A percentile compares a stretch with the other conserved stretches of the same genome.
Evolutionary conservation across 1,284 basidiomycete genomes (phyloP).

Genomic region (Sporisorium iseilematis-ciliati): DNA sequence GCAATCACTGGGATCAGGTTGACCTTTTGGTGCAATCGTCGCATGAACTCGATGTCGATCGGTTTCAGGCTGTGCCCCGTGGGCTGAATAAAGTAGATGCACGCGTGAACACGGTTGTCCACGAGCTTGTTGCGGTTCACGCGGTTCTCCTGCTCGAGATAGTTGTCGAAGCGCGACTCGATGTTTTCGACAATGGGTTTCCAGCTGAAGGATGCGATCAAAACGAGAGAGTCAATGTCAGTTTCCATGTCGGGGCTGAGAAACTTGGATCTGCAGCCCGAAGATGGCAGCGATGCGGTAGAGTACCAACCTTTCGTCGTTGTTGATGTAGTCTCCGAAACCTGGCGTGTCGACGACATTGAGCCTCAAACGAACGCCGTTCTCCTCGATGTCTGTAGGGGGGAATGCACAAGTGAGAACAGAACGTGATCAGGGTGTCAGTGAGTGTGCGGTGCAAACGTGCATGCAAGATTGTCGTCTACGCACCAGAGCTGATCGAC

Average conservation of each 20-base stretch:
- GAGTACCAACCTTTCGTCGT: slow-evolving; percentile 59
- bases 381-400: slow-evolving; percentile 66
- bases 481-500: slow-evolving; percentile 67
- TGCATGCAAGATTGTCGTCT: background rate
- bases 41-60: slow-evolving; percentile 69
- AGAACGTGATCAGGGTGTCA: background rate
- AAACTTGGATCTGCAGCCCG: background rate
- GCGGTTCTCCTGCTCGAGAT: slow-evolving; percentile 69
- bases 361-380: slow-evolving; percentile 67
- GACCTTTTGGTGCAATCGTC: slow-evolving; percentile 67
- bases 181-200: slow-evolving; percentile 69
- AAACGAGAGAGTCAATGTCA: background rate
- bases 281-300: background rate
- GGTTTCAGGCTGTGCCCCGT: slow-evolving; percentile 67
- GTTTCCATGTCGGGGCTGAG: background rate
- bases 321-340: slow-evolving; percentile 69
- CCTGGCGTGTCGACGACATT: slow-evolving; percentile 69
- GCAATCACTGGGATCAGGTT: slow-evolving; percentile 69
- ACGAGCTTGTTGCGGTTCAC: slow-evolving; percentile 67
- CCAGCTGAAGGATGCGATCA: slow-evolving; percentile 49
- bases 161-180: slow-evolving; percentile 68
- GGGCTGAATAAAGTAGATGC: slow-evolving; percentile 69
- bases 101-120: slow-evolving; percentile 69
- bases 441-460: background rate
- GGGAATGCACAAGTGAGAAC: background rate